phyloP scores from a whole-genome alignment of 179 eudicot species.

The Amaranthus tricolor region DNA sequence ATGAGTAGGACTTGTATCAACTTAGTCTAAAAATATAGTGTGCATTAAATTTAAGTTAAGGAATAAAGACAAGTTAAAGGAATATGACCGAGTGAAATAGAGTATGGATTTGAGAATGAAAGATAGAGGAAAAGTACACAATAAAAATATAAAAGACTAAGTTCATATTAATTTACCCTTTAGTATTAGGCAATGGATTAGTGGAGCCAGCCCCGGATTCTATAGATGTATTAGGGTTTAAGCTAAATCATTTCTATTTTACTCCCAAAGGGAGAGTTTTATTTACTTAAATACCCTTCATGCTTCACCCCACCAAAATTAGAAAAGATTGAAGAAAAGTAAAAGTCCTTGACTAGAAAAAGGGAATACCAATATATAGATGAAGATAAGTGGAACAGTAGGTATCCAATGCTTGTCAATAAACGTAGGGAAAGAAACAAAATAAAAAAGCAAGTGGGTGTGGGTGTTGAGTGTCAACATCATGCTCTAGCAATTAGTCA shows the following conservation, averaged over 20 bases:
- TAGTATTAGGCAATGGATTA: not conserved
- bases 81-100: too few relatives aligned
- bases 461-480: not conserved
- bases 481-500: not conserved
- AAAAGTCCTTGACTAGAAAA: not conserved
- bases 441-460: not conserved
- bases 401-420: conserved; percentile 17
- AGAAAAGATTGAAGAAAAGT: not conserved
- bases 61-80: too few relatives aligned
- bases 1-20: too few relatives aligned
- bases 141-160: too few relatives aligned
- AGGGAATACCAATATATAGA: conserved; percentile 1
- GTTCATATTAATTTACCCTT: too few relatives aligned
- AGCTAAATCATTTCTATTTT: not conserved
- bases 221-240: not conserved
- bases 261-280: not conserved
- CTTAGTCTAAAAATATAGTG: too few relatives aligned
- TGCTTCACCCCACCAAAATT: not conserved
- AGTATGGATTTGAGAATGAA: too few relatives aligned
- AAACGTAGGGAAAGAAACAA: not conserved
- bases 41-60: too few relatives aligned
- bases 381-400: not conserved
- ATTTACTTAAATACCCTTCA: not conserved
- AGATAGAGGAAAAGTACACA: too few relatives aligned
- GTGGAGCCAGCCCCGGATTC: not conserved